Base-by-base conservation (phyloP, 2,329 filamentous ascomycete genomes). In the Calycina marina region DNA sequence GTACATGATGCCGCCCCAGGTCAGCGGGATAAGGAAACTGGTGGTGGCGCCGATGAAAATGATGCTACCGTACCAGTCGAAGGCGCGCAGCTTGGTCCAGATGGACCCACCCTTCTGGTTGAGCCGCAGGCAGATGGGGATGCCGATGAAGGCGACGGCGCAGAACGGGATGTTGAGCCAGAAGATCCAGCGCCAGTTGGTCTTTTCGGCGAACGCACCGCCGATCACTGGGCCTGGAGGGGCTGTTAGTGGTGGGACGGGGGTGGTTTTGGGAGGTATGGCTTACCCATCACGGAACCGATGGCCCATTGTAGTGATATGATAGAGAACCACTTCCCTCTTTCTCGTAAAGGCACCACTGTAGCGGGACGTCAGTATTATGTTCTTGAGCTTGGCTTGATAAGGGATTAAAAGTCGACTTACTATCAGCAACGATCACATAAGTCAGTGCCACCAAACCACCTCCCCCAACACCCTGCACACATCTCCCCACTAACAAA, bases 1-100 rank as follows among this genome's bases (percentile, higher is more conserved):
- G 48, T 76, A 79, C 54, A 74, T 67, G 6, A 77, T 61, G 18
- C 72, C 73, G 9, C 73, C 45, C 60, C 69, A 74, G 2, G 69
- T 72, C 3, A 78, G 47, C 0, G 69, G 67, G 34, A 77, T 69
- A 18, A 77, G 51, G 45, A 77, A 67, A 25, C 62, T 63, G 0
- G 69, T 72, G 8, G 62, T 58, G 9, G 66, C 66, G 10, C 57
- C 62, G 8, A 77, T 58, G 46, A 81, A 79, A 3, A 82, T 47
- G 2, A 66, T 42, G 4, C 66, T 63, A 2, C 77, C 76, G 18
- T 69, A 35, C 62, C 67, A 80, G 48, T 82, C 75, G 14, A 81
- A 45, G 1, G 32, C 28, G 18, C 40, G 38, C 5, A 50, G 30
- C 20, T 41, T 44, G 14, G 22, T 31, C 31, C 20, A 37, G 4